Percentiles rank a stretch among this genome's conserved stretches.
These are phyloP conservation scores for Mortierella sp. DNA, from an alignment of 371 early-diverging fungal species.

Conservation along the genomic window DNA sequence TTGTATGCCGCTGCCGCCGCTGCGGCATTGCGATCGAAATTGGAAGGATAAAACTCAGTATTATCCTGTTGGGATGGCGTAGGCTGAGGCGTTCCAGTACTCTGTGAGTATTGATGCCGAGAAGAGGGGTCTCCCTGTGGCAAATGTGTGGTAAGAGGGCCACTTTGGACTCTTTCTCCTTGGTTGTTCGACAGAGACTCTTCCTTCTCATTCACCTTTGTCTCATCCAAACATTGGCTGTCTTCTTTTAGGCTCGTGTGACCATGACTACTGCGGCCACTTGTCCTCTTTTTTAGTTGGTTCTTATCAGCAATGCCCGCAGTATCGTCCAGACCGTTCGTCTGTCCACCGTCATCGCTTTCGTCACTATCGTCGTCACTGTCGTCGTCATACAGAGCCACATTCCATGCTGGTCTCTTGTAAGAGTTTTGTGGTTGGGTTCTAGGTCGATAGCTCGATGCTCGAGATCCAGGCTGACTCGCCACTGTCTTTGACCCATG, in stretches of 20 bases:
- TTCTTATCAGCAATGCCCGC: slow-evolving; percentile 8
- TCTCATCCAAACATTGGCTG: too few relatives aligned
- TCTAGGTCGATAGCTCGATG: background rate
- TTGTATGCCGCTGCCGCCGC: slow-evolving; percentile 4
- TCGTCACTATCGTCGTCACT: slow-evolving; percentile 21
- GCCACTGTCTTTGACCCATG: background rate
- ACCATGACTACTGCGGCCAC: slow-evolving; percentile 10
- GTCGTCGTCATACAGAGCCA: slow-evolving; percentile 42
- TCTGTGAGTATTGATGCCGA: too few relatives aligned
- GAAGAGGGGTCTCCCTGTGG: too few relatives aligned
- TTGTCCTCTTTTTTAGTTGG: slow-evolving; percentile 3
- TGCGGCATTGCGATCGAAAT: slow-evolving; percentile 18
- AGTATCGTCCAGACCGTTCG: background rate
- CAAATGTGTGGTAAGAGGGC: too few relatives aligned
- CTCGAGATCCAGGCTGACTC: background rate
- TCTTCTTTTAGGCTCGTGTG: background rate
- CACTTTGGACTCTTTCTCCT: too few relatives aligned
- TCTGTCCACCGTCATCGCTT: background rate
- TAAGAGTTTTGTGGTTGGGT: background rate
- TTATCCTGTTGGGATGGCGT: too few relatives aligned
- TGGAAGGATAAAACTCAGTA: slow-evolving; percentile 12
- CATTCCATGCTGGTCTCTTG: slow-evolving; percentile 40
- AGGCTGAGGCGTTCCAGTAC: too few relatives aligned
- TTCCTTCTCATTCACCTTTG: too few relatives aligned
- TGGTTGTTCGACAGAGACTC: too few relatives aligned